Evolutionary conservation across 805 yeast genomes (phyloP).

Genomic region (Candida andamanensis): DNA sequence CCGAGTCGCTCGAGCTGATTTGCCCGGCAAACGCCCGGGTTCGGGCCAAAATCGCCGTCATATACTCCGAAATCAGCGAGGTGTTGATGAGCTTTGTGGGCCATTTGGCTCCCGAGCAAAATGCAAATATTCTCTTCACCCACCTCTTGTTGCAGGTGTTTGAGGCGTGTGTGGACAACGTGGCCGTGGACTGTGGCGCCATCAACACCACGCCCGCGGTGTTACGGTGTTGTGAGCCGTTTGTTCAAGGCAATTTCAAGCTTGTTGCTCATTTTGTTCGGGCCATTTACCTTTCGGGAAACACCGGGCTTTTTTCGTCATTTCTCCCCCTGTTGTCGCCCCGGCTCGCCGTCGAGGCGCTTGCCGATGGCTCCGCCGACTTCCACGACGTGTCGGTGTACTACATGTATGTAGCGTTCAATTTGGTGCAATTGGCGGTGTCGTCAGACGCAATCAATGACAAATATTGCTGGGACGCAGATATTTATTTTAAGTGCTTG

Average conservation of each 20-base stretch:
- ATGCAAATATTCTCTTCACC: too few relatives aligned
- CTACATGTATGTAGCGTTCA: conserved; percentile 25
- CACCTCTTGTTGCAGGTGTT: conserved; percentile 3
- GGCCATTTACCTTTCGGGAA: conserved; percentile 8
- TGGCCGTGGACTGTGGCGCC: conserved; percentile 6
- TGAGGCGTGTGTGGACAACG: conserved; percentile 2
- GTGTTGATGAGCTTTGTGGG: too few relatives aligned
- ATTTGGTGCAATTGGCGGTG: conserved; percentile 18
- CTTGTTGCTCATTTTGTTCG: background rate
- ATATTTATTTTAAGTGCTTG: conserved; percentile 19
- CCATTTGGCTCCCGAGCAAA: too few relatives aligned
- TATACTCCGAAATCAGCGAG: too few relatives aligned
- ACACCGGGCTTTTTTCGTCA: background rate
- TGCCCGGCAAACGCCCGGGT: too few relatives aligned
- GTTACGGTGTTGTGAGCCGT: background rate
- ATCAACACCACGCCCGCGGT: conserved; percentile 4
- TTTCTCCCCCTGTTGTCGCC: conserved; percentile 19
- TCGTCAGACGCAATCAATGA: conserved; percentile 6
- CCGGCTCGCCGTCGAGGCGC: conserved; percentile 16
- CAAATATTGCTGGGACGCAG: conserved; percentile 14
- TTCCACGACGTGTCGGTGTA: conserved; percentile 18
- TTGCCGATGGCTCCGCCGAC: conserved; percentile 11
- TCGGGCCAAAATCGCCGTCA: too few relatives aligned
- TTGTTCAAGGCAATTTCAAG: background rate
- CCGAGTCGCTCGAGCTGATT: too few relatives aligned